Evolutionary conservation across 441 rosid species (phyloP), one percentile per base, ranked within the genome.

Genomic region (Erodium texanum): DNA sequence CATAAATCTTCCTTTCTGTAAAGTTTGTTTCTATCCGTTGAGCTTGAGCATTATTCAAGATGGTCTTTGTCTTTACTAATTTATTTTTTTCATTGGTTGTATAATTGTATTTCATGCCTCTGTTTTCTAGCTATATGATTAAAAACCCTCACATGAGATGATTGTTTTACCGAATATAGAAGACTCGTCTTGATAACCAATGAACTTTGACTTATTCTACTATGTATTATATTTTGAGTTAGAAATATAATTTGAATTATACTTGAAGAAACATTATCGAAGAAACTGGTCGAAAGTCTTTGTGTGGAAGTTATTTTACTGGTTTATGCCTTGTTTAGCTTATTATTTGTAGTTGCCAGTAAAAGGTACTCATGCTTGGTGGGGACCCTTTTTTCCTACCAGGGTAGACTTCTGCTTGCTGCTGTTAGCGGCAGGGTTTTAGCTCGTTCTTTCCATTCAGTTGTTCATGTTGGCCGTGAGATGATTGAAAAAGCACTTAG

Each of bases 331-430:
- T 32, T 67, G 54, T 14, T 14, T 9, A 19, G 4, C 14, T 34
- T 8, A 0, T 32, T 62, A 58, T 16, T 32, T 1, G 9, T 62
- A 20, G 69, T 38, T 20, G 65, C 16, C 63, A 63, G 68, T 67
- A 34, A 58, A 50, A 45, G 19, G 56, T 52, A 14, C 66, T 27
- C 68, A 52, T 62, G n/a, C 61, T 70, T 32, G 64, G 32, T 58
- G 66, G 61, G 62, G 19, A 18, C 54, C 43, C 67, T 48, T 50
- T 34, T 65, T 73, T 71, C 38, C 11, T 74, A 73, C 72, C 97
- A 94, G 99, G 99, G 98, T 74, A 88, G 99, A 74, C 88, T 94
- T 77, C 81, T 94, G 79, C 97, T 94, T 43, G 98, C 99, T 80
- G 99, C 98, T 68, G 96, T 83, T 74, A 87, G 96, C 75, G 99